Evolutionary conservation across 192 early-diverging fungal species (phyloP).

Genomic region (Coemansia sp.): DNA sequence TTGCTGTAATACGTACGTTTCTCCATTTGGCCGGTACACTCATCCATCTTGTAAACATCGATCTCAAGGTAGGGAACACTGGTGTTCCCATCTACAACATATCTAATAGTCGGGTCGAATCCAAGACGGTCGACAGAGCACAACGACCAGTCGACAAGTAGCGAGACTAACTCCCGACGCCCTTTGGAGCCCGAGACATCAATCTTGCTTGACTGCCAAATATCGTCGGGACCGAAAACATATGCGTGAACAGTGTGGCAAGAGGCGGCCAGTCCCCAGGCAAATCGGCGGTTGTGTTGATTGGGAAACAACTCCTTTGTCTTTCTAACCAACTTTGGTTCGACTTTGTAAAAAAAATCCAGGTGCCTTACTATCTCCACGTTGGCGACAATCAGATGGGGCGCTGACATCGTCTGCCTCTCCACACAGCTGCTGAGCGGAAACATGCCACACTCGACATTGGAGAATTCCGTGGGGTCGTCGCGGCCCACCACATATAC

Average conservation of each 20-base stretch:
- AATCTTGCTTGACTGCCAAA: not conserved
- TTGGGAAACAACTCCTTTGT: not conserved
- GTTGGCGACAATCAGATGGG: not conserved
- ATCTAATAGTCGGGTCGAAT: conserved; percentile 4
- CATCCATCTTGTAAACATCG: not conserved
- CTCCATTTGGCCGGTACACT: not conserved
- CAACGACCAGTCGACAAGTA: conserved; percentile 16
- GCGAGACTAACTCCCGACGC: not conserved
- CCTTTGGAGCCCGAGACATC: not conserved
- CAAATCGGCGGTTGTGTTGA: conserved; percentile 16
- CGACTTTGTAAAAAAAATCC: not conserved
- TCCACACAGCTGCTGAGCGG: no score
- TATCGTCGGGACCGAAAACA: not conserved
- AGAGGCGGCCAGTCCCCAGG: conserved; percentile 14
- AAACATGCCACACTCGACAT: no score
- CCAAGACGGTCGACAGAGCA: conserved; percentile 15
- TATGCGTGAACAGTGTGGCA: not conserved
- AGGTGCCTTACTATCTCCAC: not conserved
- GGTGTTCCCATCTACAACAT: not conserved
- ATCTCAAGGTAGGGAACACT: not conserved
- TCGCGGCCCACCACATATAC: no score
- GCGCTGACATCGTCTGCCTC: no score
- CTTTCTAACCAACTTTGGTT: not conserved
- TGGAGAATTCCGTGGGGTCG: no score
- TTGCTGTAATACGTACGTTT: conserved; percentile 6